Evolutionary conservation across 129 eudicot species (phyloP).

Genomic region (Escallonia herrerae): DNA sequence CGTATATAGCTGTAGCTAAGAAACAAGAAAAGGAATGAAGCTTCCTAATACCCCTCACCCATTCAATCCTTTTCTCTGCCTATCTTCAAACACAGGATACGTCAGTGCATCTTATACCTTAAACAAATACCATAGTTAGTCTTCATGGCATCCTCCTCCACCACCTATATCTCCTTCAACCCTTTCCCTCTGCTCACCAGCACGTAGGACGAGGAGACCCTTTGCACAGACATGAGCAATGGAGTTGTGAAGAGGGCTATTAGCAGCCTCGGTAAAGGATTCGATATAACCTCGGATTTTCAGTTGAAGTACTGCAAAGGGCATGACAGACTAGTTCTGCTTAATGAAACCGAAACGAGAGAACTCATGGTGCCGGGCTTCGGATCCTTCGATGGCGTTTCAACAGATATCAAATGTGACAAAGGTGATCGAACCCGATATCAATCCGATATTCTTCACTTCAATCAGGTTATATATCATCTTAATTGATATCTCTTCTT

Average conservation of each 20-base stretch:
- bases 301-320: conserved; percentile 89
- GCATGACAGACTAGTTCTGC: conserved; percentile 42
- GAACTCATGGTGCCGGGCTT: conserved; percentile 63
- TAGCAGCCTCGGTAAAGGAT: conserved; percentile 81
- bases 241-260: conserved; percentile 49
- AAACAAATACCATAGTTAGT: background rate
- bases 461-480: conserved; percentile 68
- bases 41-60: conserved; percentile 8
- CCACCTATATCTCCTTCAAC: background rate
- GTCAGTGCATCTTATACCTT: too few species aligned
- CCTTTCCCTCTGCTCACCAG: background rate
- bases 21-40: conserved; percentile 19
- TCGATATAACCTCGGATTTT: conserved; percentile 80
- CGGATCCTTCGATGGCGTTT: conserved; percentile 45
- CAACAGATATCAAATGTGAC: conserved; percentile 78
- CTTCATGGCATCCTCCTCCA: background rate
- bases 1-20: background rate
- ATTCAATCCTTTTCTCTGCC: background rate
- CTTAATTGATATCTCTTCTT: too few species aligned
- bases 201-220: background rate
- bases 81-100: background rate
- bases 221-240: conserved; percentile 21
- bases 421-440: conserved; percentile 82
- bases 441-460: conserved; percentile 81
- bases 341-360: conserved; percentile 40